Base-by-base conservation (phyloP, 257 asterid species). In the Penstemon barbatus region DNA sequence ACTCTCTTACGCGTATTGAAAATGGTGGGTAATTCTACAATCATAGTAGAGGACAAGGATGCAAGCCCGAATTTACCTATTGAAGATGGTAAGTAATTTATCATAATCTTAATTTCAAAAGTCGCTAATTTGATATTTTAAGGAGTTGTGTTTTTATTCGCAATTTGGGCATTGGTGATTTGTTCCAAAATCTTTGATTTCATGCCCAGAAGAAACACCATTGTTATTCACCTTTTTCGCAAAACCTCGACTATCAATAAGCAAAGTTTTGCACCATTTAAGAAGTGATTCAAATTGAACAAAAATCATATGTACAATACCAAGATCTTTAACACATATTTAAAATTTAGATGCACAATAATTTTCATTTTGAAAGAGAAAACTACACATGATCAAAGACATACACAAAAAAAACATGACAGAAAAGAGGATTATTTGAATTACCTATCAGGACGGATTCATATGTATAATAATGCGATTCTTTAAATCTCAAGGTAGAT, bases 171-270 rank as follows among this genome's bases (percentile, higher is more conserved):
- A 91, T 71, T 72, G 82, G 4, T 71, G 68, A 40, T 74, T 82
- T 6, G 95, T 95, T 63, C 88, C 98, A 41, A 85, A 82, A 71
- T 89, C 98, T 19, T 87, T 76, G 75, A 83, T 81, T 72, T 84
- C 90, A 66, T 53, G 6, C 5, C 77, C 77, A 62, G 82, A 72
- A 2, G 86, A 85, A 8, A 74, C 48, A 77, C 85, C 78, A n/a
- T 91, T 92, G 79, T 79, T 85, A 73, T 84, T 87, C 65, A 94
- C 95, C 78, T 87, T 91, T 37, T 68, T 70, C 9, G 97, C 97
- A 0, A 94, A 78, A 38, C 88, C 96, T 70, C 86, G 81, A 66
- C 90, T 63, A 60, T 83, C 80, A 11, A 94, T 72, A 38, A 91
- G 79, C 99, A 98, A 94, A 70, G 83, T 65, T 83, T 96, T 91